phyloP scores from a whole-genome alignment of 805 yeast genomes.

The Ogataea methanolica region DNA sequence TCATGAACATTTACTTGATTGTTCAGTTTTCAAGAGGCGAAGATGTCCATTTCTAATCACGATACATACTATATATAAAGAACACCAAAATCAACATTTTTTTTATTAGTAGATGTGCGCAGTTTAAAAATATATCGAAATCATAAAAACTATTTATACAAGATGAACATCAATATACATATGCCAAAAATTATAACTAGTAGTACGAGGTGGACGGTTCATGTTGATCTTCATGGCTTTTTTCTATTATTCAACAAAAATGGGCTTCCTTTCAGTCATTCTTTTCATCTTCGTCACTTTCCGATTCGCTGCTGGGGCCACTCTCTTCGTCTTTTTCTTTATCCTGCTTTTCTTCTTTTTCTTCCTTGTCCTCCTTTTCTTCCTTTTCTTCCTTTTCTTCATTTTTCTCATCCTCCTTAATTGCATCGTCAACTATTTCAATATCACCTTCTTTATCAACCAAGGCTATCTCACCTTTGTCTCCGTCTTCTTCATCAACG shows the following conservation, averaged over 20 bases:
- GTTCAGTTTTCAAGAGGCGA: constrained; percentile 30
- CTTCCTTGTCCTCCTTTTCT: neutral
- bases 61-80: neutral
- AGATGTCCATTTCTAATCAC: constrained; percentile 27
- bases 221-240: too few species aligned
- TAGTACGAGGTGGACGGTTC: too few species aligned
- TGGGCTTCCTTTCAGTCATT: too few species aligned
- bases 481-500: neutral
- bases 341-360: neutral
- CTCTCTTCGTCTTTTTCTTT: neutral
- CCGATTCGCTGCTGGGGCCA: too few species aligned
- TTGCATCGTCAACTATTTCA: neutral
- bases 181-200: neutral
- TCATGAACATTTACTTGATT: constrained; percentile 59
- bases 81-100: too few species aligned
- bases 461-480: neutral
- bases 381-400: neutral
- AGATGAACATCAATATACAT: neutral
- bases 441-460: neutral
- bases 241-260: too few species aligned
- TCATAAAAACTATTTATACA: too few species aligned
- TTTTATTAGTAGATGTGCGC: too few species aligned
- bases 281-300: too few species aligned
- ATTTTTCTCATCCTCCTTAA: neutral
- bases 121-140: too few species aligned